Evolutionary conservation across 805 yeast species (phyloP).

Genomic region (Metschnikowia chrysomelidarum): DNA sequence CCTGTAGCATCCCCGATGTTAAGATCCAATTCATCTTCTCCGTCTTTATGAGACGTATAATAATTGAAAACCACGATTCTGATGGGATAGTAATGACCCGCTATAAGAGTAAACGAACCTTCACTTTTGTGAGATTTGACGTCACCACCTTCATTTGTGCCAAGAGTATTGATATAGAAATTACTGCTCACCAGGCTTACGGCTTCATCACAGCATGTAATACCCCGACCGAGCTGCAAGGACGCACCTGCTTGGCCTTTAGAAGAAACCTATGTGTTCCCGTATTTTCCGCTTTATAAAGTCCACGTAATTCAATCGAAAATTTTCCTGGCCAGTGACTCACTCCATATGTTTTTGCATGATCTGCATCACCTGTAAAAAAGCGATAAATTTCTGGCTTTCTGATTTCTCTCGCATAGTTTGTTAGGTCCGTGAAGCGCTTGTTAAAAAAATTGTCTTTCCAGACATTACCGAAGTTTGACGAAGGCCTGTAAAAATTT

Average conservation of each 20-base stretch:
- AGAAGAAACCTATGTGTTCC: slow-evolving; percentile 13
- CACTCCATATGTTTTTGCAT: too few species aligned
- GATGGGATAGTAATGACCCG: slow-evolving; percentile 10
- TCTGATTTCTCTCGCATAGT: too few species aligned
- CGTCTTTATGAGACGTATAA: slow-evolving; percentile 5
- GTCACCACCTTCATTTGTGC: slow-evolving; percentile 11
- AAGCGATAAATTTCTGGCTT: too few species aligned
- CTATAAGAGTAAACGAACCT: slow-evolving; percentile 3
- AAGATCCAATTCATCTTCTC: too few species aligned
- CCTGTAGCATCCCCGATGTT: slow-evolving; percentile 3
- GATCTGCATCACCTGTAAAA: too few species aligned
- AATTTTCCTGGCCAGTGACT: too few species aligned
- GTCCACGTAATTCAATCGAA: slow-evolving; percentile 11
- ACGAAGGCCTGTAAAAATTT: too few species aligned
- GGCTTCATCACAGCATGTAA: slow-evolving; percentile 13
- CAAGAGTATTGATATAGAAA: slow-evolving; percentile 9
- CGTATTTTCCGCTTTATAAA: slow-evolving; percentile 7
- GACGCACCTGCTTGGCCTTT: slow-evolving; percentile 16
- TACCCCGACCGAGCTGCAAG: slow-evolving; percentile 13
- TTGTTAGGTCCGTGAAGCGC: too few species aligned
- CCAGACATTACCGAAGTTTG: too few species aligned
- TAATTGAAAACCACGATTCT: slow-evolving; percentile 7
- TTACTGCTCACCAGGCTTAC: slow-evolving; percentile 9
- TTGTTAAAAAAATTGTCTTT: too few species aligned
- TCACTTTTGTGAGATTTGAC: slow-evolving; percentile 1